Evolutionary conservation across 1,284 basidiomycete species (phyloP).

Genomic region (Porodaedalea pini): DNA sequence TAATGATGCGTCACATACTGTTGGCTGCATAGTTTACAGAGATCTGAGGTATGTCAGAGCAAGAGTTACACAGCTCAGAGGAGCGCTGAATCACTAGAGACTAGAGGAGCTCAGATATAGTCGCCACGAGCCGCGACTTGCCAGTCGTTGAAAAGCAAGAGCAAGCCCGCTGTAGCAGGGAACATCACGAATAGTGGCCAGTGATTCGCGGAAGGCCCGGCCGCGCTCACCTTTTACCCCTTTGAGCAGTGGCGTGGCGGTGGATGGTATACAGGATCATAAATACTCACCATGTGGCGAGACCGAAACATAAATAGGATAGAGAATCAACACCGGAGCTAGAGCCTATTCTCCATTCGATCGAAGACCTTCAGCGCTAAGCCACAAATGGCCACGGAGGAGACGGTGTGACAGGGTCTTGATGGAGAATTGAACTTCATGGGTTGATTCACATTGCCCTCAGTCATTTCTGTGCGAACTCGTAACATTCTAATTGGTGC

Average conservation of each 20-base stretch:
- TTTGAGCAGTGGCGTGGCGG: slow-evolving; percentile 1
- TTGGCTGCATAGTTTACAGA: background rate
- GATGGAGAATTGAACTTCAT: background rate
- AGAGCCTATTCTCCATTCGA: background rate
- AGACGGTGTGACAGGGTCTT: background rate
- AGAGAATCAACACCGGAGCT: too few species aligned
- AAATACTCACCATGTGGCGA: too few species aligned
- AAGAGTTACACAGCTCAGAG: background rate
- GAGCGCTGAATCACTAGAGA: background rate
- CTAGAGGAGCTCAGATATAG: background rate
- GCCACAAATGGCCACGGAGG: background rate
- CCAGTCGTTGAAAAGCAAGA: background rate
- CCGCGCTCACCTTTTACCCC: background rate
- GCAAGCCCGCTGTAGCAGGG: background rate
- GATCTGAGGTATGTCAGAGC: background rate
- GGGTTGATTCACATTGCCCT: background rate
- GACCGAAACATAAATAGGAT: too few species aligned
- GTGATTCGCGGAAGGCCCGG: background rate
- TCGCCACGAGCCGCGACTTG: background rate
- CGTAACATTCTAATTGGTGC: background rate
- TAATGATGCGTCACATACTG: background rate
- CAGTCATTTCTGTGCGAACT: background rate
- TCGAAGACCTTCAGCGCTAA: background rate
- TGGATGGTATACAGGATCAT: background rate
- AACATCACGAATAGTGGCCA: too few species aligned